Evolutionary conservation across 129 eudicot genomes (phyloP).

Genomic region (Centrapalus pauciflorus): DNA sequence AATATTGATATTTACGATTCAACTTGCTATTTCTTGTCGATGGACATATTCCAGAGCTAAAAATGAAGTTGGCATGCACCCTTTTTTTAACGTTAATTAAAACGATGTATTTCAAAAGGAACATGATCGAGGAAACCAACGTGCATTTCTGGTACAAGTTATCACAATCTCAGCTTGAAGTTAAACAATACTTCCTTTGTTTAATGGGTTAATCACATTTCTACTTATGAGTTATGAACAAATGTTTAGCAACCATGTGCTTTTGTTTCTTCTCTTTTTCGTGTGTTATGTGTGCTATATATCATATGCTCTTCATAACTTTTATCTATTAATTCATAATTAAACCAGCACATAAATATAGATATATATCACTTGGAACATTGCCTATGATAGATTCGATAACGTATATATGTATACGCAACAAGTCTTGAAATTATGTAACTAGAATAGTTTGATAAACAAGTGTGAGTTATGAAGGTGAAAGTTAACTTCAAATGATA

Average conservation of each 20-base stretch:
- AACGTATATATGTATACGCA: too few species aligned
- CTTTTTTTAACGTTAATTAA: not conserved
- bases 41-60: not conserved
- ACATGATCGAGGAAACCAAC: conserved; percentile 3
- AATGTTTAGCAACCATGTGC: not conserved
- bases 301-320: not conserved
- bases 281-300: not conserved
- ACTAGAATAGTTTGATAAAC: too few species aligned
- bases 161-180: not conserved
- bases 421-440: too few species aligned
- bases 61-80: not conserved
- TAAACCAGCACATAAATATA: too few species aligned
- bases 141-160: conserved; percentile 13
- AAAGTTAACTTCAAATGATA: too few species aligned
- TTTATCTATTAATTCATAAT: not conserved
- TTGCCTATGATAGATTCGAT: too few species aligned
- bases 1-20: conserved; percentile 5
- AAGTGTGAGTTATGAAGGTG: too few species aligned
- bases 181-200: not conserved
- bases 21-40: not conserved
- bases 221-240: not conserved
- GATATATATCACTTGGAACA: not conserved
- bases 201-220: not conserved
- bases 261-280: not conserved
- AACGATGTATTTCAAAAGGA: not conserved